These are phyloP conservation scores for Suillus spraguei DNA, from an alignment of 768 basidiomycete genomes.

Conservation along the genomic window DNA sequence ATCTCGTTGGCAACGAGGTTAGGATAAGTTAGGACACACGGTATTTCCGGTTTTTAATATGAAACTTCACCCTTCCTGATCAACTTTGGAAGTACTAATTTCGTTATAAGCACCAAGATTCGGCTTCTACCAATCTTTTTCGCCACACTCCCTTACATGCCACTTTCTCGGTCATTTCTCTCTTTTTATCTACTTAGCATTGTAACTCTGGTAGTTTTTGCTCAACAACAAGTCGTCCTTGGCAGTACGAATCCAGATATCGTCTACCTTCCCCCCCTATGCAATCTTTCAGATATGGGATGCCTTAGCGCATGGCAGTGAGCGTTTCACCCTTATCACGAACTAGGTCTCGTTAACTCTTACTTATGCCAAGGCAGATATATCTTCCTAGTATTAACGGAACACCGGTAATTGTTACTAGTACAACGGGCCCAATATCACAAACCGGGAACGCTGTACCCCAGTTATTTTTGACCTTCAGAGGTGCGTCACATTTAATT, in stretches of 20 bases:
- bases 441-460: conserved; percentile 47
- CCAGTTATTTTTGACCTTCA: conserved; percentile 59
- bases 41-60: conserved; percentile 4
- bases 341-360: not conserved
- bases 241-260: conserved; percentile 26
- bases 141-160: conserved; percentile 19
- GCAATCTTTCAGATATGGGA: conserved; percentile 15
- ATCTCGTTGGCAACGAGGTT: conserved; percentile 4
- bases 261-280: conserved; percentile 31
- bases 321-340: not conserved
- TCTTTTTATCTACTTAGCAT: conserved; percentile 13
- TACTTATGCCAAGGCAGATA: conserved; percentile 22
- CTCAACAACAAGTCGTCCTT: conserved; percentile 27
- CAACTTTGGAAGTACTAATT: not conserved
- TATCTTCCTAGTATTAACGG: conserved; percentile 15
- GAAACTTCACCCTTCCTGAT: not conserved
- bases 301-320: conserved; percentile 30
- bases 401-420: conserved; percentile 33
- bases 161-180: conserved; percentile 20
- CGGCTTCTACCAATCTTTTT: not conserved
- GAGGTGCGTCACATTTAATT: conserved; percentile 37
- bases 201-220: conserved; percentile 14
- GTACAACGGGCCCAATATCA: conserved; percentile 41
- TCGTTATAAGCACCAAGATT: not conserved
- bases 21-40: not conserved